These are phyloP conservation scores for Carallia brachiata DNA, from an alignment of 345 rosid species.

Conservation along the genomic window DNA sequence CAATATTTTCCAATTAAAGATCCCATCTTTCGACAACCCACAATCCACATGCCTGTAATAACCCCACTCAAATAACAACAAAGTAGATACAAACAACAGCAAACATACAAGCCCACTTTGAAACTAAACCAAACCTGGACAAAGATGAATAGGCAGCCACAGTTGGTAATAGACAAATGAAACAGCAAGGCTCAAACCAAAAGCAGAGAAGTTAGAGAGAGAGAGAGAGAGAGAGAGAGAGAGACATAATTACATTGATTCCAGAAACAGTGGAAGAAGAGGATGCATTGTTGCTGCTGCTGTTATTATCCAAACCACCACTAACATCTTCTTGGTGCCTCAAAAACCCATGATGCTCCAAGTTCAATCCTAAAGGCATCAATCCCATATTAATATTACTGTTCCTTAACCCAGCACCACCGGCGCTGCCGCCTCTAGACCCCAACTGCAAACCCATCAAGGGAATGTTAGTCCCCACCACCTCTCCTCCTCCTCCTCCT, in stretches of 20 bases:
- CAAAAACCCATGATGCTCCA: constrained; percentile 45
- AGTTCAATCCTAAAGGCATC: constrained; percentile 42
- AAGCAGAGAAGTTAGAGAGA: background rate
- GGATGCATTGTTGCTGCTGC: constrained; percentile 28
- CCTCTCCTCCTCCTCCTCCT: constrained; percentile 11
- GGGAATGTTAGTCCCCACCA: background rate
- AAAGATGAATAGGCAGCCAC: too few relatives aligned
- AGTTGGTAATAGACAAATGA: too few relatives aligned
- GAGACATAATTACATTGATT: constrained; percentile 25
- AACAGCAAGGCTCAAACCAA: too few relatives aligned
- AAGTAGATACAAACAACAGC: too few relatives aligned
- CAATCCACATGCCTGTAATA: too few relatives aligned
- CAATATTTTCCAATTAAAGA: too few relatives aligned
- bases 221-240: background rate
- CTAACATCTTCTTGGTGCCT: constrained; percentile 35
- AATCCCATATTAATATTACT: constrained; percentile 23
- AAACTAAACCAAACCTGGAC: too few relatives aligned
- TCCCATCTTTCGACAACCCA: too few relatives aligned
- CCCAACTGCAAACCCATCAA: constrained; percentile 49
- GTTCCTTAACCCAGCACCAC: constrained; percentile 16
- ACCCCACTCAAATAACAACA: too few relatives aligned
- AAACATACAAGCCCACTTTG: too few relatives aligned
- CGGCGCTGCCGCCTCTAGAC: constrained; percentile 20
- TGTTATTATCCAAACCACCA: constrained; percentile 20
- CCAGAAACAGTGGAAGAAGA: constrained; percentile 33